Conservation (phyloP, 2,329 filamentous ascomycete genomes). For the Sarocladium brachiariae region DNA sequence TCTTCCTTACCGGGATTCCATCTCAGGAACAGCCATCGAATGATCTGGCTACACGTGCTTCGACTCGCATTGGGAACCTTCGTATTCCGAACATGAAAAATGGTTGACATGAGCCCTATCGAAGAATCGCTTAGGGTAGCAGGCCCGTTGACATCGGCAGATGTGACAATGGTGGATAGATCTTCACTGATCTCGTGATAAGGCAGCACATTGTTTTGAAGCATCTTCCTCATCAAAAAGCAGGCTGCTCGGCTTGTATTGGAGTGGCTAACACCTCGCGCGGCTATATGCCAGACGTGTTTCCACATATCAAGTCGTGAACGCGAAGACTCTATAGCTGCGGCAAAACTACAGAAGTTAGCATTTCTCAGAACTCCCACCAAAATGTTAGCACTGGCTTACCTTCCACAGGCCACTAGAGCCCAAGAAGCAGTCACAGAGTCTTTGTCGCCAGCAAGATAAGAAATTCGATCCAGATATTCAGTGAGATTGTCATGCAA, state of each 20-base stretch:
- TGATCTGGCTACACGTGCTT: conserved; percentile 61
- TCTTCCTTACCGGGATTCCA: conserved; percentile 69
- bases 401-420: conserved; percentile 76
- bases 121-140: conserved; percentile 73
- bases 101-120: conserved; percentile 61
- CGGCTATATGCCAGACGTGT: conserved; percentile 68
- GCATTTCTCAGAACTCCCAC: conserved; percentile 6
- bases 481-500: conserved; percentile 46
- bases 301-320: conserved; percentile 49
- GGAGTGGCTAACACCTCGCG: conserved; percentile 62
- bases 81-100: conserved; percentile 60
- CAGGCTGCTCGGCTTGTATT: conserved; percentile 71
- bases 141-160: conserved; percentile 77
- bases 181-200: conserved; percentile 62
- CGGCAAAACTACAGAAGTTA: conserved; percentile 26
- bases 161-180: conserved; percentile 64
- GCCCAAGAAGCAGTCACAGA: conserved; percentile 67
- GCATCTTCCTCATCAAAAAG: conserved; percentile 61
- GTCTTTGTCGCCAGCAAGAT: conserved; percentile 63
- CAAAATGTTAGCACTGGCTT: conserved; percentile 20
- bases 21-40: conserved; percentile 73
- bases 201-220: conserved; percentile 59
- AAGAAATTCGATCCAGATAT: conserved; percentile 51
- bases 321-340: conserved; percentile 9
- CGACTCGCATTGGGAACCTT: conserved; percentile 63